Base-by-base conservation (phyloP, 768 basidiomycete species). In the Boletus eberwhitei region DNA sequence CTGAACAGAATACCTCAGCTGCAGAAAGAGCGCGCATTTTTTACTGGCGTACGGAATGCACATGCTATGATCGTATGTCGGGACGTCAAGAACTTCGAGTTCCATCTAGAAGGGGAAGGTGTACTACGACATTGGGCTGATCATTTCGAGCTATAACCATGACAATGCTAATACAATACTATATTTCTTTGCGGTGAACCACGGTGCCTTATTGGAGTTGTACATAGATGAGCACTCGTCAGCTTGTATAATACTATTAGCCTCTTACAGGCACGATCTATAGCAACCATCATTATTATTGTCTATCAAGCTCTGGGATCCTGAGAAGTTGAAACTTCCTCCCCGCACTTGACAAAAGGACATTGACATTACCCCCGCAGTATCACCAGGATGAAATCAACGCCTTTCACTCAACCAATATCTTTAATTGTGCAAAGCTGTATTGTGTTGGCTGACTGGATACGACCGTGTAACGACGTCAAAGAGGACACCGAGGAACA, bases 21-120 rank as follows among this genome's bases (percentile, higher is more conserved):
- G 44, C 78, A 83, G 74, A 93, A 92, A 71, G 80, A 88, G 59
- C 67, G 80, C 19, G 87, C 80, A 19, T 90, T 82, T 64, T 84
- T 92, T 59, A 71, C 75, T 19, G 71, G 72, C 2, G 76, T 84
- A 22, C 64, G 71, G 37, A 91, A 91, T 62, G 73, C 88, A 26
- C 90, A 93, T 70, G 88, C 79, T 5, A 74, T 81, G 53, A 86
- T 93, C 58, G 74, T 93, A 11, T 84, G 80, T 66, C 75, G 90
- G 41, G 88, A 91, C 57, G 67, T 83, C 51, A 76, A 83, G 63
- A 72, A 75, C 32, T 88, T 87, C 64, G 73, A 79, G 58, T 57
- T 69, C 13, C 87, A 90, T 60, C 70, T 76, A 36, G 65, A 71
- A 37, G 90, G 90, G 17, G 82, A 84, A 64, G 81, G 82, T 35